A percentile compares a stretch with the other conserved stretches of the same genome.
Evolutionary conservation across 345 rosid genomes (phyloP).

Genomic region (Populus alba): DNA sequence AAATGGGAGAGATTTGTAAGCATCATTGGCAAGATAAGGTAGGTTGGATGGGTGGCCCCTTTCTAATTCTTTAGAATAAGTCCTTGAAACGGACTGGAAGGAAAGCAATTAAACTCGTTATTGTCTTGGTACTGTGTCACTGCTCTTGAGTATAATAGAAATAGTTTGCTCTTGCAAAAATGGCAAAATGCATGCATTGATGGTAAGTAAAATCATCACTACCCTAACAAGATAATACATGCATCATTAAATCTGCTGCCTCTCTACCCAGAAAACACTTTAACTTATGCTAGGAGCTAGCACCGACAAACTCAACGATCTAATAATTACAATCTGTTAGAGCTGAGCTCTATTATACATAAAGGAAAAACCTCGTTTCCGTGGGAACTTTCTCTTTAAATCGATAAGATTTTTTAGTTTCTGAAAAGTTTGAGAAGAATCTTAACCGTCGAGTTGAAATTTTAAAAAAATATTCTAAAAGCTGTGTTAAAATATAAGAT

Average conservation of each 20-base stretch:
- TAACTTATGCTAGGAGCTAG: neutral
- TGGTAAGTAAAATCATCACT: slow-evolving; percentile 14
- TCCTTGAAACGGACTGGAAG: neutral
- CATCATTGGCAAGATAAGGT: neutral
- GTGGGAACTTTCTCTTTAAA: too few species aligned
- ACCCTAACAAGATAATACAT: slow-evolving; percentile 3
- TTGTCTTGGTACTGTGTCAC: slow-evolving; percentile 8
- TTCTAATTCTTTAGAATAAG: neutral
- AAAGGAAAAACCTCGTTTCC: too few species aligned
- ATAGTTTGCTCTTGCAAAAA: slow-evolving; percentile 10
- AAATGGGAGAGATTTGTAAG: neutral
- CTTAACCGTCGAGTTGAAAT: too few species aligned
- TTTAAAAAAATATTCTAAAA: too few species aligned
- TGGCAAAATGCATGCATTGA: slow-evolving; percentile 16
- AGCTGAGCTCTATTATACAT: neutral
- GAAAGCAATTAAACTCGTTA: neutral
- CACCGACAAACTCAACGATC: neutral
- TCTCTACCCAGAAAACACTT: neutral
- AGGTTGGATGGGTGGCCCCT: neutral
- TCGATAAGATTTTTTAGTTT: too few species aligned
- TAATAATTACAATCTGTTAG: neutral
- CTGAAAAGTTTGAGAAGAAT: too few species aligned
- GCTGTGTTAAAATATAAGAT: too few species aligned
- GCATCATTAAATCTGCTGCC: neutral
- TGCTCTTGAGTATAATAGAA: neutral